Conservation (phyloP, 805 yeast species). For the Candida sphagnicola region DNA sequence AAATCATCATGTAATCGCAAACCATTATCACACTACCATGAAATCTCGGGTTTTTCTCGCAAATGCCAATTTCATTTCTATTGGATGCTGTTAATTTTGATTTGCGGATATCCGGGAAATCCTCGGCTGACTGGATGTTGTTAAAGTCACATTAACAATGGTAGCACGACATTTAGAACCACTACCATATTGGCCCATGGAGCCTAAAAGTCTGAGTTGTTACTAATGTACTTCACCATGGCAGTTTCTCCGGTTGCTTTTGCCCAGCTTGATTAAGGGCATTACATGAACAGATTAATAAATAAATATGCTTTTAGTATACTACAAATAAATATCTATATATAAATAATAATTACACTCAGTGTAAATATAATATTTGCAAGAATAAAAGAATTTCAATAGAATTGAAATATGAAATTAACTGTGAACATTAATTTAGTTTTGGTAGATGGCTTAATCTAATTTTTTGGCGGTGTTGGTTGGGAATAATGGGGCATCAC, state of each 20-base stretch:
- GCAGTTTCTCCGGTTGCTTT: no score
- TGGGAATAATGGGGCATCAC: constrained; percentile 17
- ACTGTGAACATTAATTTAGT: not conserved
- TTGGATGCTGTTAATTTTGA: not conserved
- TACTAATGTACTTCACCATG: no score
- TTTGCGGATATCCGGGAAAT: not conserved
- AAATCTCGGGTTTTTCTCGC: no score
- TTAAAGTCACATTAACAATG: no score
- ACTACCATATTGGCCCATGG: no score
- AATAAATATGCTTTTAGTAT: not conserved
- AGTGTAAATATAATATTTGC: not conserved
- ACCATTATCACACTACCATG: no score
- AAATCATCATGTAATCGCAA: no score
- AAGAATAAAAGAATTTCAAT: not conserved
- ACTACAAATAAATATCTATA: not conserved
- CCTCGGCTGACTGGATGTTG: not conserved
- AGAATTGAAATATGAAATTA: not conserved
- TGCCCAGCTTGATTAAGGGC: no score
- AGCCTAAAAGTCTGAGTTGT: no score
- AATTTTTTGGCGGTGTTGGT: constrained; percentile 4
- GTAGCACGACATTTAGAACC: no score
- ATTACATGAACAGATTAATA: not conserved
- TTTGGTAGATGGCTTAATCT: constrained; percentile 2
- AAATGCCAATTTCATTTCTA: not conserved
- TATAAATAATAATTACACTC: not conserved